Conservation (phyloP, 768 basidiomycete species). For the Tubosaeta brunneosetosa region DNA sequence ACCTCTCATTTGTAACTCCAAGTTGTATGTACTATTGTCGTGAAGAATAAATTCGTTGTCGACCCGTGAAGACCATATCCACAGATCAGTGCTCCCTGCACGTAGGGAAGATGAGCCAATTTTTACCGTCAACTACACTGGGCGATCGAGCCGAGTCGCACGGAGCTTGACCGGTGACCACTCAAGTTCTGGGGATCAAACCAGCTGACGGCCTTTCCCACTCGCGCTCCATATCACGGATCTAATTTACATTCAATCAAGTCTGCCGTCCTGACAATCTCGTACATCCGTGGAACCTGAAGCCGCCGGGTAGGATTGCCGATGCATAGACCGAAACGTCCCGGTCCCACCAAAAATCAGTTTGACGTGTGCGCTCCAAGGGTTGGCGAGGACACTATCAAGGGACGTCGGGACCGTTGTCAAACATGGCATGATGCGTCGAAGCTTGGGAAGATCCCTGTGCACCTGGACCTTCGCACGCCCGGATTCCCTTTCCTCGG, state of each 20-base stretch:
- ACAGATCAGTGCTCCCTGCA: background rate
- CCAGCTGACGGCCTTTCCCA: background rate
- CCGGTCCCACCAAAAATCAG: background rate
- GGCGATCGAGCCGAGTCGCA: background rate
- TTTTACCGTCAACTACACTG: background rate
- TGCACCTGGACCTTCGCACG: background rate
- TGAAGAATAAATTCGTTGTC: background rate
- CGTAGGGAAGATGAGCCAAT: background rate
- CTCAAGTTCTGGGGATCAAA: background rate
- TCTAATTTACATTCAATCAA: background rate
- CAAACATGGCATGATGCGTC: background rate
- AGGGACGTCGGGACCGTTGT: background rate
- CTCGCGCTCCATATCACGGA: background rate
- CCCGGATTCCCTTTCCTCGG: background rate
- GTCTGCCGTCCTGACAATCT: background rate
- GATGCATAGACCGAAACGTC: background rate
- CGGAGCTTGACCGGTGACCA: background rate
- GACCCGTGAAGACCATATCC: background rate
- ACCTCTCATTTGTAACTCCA: constrained; percentile 4
- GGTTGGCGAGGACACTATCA: background rate
- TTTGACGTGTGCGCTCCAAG: background rate
- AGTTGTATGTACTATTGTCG: constrained; percentile 9
- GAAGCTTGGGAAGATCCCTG: background rate
- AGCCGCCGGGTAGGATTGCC: background rate
- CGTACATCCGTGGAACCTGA: background rate